These are phyloP conservation scores for Margaritispora aquatica DNA, from an alignment of 495 filamentous ascomycete genomes.

Conservation along the genomic window DNA sequence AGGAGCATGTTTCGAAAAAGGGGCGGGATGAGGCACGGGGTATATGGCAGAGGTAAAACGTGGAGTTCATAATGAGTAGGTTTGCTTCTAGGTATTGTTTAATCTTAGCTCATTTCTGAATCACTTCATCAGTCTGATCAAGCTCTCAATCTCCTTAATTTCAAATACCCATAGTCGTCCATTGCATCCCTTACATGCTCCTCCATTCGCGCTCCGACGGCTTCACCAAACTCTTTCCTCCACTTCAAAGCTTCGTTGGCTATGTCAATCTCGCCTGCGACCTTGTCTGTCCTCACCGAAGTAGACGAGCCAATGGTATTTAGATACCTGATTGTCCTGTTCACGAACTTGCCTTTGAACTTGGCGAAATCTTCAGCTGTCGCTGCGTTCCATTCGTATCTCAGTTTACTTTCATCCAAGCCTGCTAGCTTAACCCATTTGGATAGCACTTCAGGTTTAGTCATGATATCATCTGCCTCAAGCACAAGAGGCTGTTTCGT, in stretches of 20 bases:
- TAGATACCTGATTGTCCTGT: not conserved
- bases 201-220: conserved; percentile 29
- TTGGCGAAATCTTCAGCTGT: conserved; percentile 27
- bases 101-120: no score
- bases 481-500: conserved; percentile 29
- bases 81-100: no score
- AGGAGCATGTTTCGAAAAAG: no score
- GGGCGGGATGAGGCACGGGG: no score
- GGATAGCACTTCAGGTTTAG: conserved; percentile 26
- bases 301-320: conserved; percentile 7
- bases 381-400: conserved; percentile 33
- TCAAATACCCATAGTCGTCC: conserved; percentile 42
- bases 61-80: no score
- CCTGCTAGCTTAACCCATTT: conserved; percentile 30
- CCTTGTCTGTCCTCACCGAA: conserved; percentile 33
- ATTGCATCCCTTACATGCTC: conserved; percentile 32
- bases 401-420: conserved; percentile 28
- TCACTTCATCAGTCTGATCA: no score
- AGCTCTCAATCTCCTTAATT: no score
- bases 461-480: conserved; percentile 42
- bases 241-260: conserved; percentile 35
- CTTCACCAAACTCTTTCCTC: conserved; percentile 40
- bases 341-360: conserved; percentile 18
- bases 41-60: no score
- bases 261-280: conserved; percentile 29